Percentiles rank a stretch among this genome's conserved stretches.
These are phyloP conservation scores for Debaryomycetaceae sp. DNA, from an alignment of 1,139 yeast species.

Conservation along the genomic window DNA sequence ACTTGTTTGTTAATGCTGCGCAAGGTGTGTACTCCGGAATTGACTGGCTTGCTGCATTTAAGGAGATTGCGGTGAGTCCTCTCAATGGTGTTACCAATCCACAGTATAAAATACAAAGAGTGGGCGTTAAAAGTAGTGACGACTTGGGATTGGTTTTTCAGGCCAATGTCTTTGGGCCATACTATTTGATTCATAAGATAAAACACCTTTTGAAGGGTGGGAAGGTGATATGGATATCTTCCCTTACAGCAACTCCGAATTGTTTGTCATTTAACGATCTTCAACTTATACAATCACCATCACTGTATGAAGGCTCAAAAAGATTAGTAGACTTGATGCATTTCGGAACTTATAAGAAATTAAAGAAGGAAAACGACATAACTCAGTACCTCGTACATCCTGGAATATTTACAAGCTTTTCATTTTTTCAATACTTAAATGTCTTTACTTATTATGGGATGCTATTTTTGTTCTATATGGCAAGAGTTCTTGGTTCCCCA, in stretches of 20 bases:
- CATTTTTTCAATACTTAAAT: constrained; percentile 74
- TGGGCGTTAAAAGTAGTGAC: constrained; percentile 68
- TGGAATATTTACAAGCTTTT: constrained; percentile 85
- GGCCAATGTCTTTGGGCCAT: constrained; percentile 94
- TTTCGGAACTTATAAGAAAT: constrained; percentile 55
- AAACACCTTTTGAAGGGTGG: constrained; percentile 57
- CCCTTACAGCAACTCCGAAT: constrained; percentile 72
- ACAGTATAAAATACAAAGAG: constrained; percentile 73
- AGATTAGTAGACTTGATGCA: constrained; percentile 82
- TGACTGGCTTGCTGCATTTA: constrained; percentile 75
- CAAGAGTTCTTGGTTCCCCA: constrained; percentile 76
- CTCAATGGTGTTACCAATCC: constrained; percentile 82
- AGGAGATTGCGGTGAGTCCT: constrained; percentile 63
- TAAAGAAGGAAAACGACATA: constrained; percentile 49
- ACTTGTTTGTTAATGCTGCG: constrained; percentile 82
- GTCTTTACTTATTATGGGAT: constrained; percentile 79
- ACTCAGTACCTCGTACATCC: constrained; percentile 84
- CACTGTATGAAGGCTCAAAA: constrained; percentile 91
- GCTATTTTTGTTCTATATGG: constrained; percentile 79
- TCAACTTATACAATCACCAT: constrained; percentile 59
- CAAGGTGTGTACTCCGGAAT: constrained; percentile 85
- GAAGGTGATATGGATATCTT: constrained; percentile 78
- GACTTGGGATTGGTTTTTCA: constrained; percentile 87
- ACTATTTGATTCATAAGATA: constrained; percentile 68
- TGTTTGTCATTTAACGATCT: constrained; percentile 71